phyloP scores from a whole-genome alignment of 2,329 filamentous ascomycete genomes.

The Diaporthe velutina region DNA sequence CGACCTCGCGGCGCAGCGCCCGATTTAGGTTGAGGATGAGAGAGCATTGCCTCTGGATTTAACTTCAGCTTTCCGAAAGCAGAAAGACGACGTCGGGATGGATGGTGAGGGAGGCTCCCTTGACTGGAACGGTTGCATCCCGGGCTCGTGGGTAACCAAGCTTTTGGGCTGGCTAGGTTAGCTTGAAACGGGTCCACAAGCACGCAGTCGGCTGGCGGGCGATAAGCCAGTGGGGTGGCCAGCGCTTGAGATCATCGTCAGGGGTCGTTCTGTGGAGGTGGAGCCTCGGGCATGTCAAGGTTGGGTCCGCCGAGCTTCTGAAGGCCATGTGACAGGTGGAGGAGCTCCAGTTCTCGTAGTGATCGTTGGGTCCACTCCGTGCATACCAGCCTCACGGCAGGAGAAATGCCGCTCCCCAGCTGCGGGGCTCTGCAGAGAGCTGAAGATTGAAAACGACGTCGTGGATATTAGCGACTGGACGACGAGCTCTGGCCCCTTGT shows the following conservation, averaged over 20 bases:
- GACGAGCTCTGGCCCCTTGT: slow-evolving; percentile 7
- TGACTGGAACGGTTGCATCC: slow-evolving; percentile 27
- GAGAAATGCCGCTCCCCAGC: slow-evolving; percentile 10
- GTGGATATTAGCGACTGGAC: slow-evolving; percentile 16
- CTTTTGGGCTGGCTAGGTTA: slow-evolving; percentile 12
- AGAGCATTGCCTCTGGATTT: neutral
- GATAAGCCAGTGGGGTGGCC: slow-evolving; percentile 7
- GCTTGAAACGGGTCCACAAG: slow-evolving; percentile 22
- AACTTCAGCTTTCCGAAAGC: slow-evolving; percentile 8
- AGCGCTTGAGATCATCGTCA: slow-evolving; percentile 8
- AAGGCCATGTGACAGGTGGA: slow-evolving; percentile 21
- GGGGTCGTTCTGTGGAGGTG: slow-evolving; percentile 16
- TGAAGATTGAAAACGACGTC: neutral
- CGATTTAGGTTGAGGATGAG: neutral
- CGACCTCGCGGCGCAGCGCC: slow-evolving; percentile 2
- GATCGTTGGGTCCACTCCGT: neutral
- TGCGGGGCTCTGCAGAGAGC: slow-evolving; percentile 17
- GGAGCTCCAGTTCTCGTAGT: slow-evolving; percentile 18
- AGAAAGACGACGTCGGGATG: slow-evolving; percentile 1
- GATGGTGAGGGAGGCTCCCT: neutral
- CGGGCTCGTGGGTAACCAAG: slow-evolving; percentile 25
- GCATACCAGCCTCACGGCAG: slow-evolving; percentile 6
- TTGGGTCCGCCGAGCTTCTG: slow-evolving; percentile 8
- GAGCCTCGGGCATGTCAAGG: slow-evolving; percentile 15
- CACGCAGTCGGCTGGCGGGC: neutral